These are phyloP conservation scores for Buxus sempervirens DNA, from an alignment of 164 flowering plant species.

Conservation along the genomic window DNA sequence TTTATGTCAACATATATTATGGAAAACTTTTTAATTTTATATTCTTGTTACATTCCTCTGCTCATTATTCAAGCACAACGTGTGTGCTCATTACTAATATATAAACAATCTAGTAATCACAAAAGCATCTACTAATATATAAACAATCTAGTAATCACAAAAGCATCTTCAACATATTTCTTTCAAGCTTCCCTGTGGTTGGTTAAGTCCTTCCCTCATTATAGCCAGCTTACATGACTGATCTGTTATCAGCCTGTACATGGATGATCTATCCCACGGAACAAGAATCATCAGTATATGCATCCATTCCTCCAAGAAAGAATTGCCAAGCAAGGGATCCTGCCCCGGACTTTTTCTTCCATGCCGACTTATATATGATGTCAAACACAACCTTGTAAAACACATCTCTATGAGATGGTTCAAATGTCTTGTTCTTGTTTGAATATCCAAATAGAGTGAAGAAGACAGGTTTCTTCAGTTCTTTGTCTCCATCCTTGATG, in stretches of 20 bases:
- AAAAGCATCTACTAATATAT: slow-evolving; percentile 6
- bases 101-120: slow-evolving; percentile 6
- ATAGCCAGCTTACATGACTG: slow-evolving; percentile 71
- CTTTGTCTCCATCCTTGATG: slow-evolving; percentile 78
- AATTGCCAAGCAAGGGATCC: slow-evolving; percentile 87
- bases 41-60: no score
- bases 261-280: slow-evolving; percentile 65
- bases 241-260: slow-evolving; percentile 37
- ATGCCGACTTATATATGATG: slow-evolving; percentile 65
- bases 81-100: no score
- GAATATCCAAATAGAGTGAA: slow-evolving; percentile 82
- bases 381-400: slow-evolving; percentile 48
- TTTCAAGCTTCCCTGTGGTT: slow-evolving; percentile 22
- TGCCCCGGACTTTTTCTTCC: slow-evolving; percentile 60
- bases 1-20: no score
- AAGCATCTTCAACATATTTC: slow-evolving; percentile 35
- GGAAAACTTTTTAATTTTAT: no score
- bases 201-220: slow-evolving; percentile 23
- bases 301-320: slow-evolving; percentile 80
- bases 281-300: slow-evolving; percentile 74
- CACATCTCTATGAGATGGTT: slow-evolving; percentile 56
- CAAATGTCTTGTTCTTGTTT: slow-evolving; percentile 45
- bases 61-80: no score
- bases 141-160: slow-evolving; percentile 5
- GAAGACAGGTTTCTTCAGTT: slow-evolving; percentile 69